These are phyloP conservation scores for Ophiostoma perfectum DNA, from an alignment of 2,329 filamentous ascomycete species.

Conservation along the genomic window DNA sequence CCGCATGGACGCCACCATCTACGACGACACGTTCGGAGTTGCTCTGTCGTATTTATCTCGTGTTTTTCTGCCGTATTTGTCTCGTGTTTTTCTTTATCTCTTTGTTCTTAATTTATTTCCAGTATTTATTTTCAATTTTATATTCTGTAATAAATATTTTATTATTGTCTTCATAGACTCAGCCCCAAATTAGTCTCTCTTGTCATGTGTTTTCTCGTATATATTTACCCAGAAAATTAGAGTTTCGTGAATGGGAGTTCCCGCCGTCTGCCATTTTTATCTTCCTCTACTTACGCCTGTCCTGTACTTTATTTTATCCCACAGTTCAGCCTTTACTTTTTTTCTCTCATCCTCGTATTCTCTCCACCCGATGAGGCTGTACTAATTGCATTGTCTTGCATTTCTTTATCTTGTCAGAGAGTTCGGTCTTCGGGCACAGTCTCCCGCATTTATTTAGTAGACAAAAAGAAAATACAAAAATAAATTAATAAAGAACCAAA, in stretches of 20 bases:
- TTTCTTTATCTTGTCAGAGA: neutral
- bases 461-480: neutral
- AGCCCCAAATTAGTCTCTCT: too few species aligned
- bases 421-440: neutral
- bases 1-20: constrained; percentile 12
- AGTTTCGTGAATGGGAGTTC: constrained; percentile 4
- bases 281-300: neutral
- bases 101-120: too few species aligned
- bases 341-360: neutral
- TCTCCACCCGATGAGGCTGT: neutral
- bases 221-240: neutral
- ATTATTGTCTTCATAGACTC: too few species aligned
- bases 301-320: constrained; percentile 9
- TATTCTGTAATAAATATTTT: too few species aligned
- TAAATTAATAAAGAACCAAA: neutral
- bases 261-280: neutral
- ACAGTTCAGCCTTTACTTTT: neutral
- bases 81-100: too few species aligned
- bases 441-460: neutral
- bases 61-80: too few species aligned
- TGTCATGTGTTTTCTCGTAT: neutral
- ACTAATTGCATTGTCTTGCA: neutral
- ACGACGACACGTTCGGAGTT: constrained; percentile 5
- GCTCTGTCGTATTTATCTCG: too few species aligned
- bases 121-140: too few species aligned